Percentiles rank a stretch among this genome's conserved stretches.
Conservation (phyloP, 139 green algal species). For the Tetraselmis striata region DNA sequence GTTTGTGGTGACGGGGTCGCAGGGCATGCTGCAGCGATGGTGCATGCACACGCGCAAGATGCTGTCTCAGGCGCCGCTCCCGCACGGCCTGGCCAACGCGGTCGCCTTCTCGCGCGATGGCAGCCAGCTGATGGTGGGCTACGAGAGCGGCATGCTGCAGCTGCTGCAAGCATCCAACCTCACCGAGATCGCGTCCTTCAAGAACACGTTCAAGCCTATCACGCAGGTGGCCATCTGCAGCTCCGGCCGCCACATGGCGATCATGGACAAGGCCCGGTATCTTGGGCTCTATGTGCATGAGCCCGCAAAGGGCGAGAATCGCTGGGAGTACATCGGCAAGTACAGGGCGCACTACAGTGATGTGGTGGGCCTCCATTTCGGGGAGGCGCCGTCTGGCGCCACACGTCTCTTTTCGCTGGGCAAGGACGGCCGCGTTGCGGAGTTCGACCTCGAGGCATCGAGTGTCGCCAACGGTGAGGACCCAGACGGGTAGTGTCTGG, state of each 20-base stretch:
- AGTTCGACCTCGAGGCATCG: conserved; percentile 51
- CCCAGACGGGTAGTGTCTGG: no score
- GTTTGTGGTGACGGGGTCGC: conserved; percentile 47
- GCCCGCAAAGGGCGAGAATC: conserved; percentile 40
- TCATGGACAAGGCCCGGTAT: conserved; percentile 22
- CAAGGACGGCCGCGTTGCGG: conserved; percentile 45
- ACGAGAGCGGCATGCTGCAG: background rate
- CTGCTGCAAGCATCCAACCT: background rate
- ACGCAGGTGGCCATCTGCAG: conserved; percentile 23
- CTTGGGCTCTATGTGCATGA: conserved; percentile 46
- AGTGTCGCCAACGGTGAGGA: no score
- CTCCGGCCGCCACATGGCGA: conserved; percentile 32
- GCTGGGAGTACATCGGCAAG: conserved; percentile 64
- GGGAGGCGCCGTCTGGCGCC: conserved; percentile 42
- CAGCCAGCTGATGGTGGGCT: background rate
- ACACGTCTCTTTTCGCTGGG: conserved; percentile 61
- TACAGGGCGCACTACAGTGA: conserved; percentile 36
- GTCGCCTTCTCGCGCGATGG: background rate
- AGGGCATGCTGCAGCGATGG: conserved; percentile 22
- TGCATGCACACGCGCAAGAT: background rate
- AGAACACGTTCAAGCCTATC: conserved; percentile 11
- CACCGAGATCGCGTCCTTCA: background rate
- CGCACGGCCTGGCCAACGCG: background rate
- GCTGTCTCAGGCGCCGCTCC: background rate
- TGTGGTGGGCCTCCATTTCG: conserved; percentile 50